Evolutionary conservation across 2,329 filamentous ascomycete species (phyloP), one percentile per base, ranked within the genome.

Genomic region (Nemania sp.): DNA sequence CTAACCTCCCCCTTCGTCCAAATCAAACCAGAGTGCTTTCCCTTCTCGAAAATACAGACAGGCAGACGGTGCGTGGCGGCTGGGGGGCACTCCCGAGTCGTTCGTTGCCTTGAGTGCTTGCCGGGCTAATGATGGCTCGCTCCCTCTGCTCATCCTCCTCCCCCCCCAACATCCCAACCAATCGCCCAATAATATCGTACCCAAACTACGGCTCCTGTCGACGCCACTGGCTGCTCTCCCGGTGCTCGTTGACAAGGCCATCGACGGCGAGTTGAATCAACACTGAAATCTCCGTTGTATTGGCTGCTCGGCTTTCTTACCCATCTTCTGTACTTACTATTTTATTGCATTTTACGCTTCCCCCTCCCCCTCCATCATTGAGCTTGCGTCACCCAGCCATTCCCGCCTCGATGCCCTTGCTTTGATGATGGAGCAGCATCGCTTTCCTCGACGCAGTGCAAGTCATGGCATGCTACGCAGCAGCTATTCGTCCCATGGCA

Each of bases 381-480:
- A 62, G 60, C 63, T 69, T 51, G 47, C 38, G 52, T 69, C 20
- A 63, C 63, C 58, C 51, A 41, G 53, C 24, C 47, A 32, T 45
- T 68, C 58, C 22, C 58, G 32, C 58, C 22, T 61, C 38, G 51
- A 32, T 26, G 24, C 65, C 27, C 63, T 58, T 70, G 60, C 63
- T 60, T 68, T 29, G 18, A 71, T 68, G 67, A 76, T 75, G 74
- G 75, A 78, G 64, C 74, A 73, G 20, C 70, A 75, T 69, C 76
- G 72, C n/a, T 54, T 75, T 35, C 77, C 77, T 22, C 73, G 73
- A 22, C 77, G 77, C 35, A 77, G 76, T 70, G 73, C 74, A 35
- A 79, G 77, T 61, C 76, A 78, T 70, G 77, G 76, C 57, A 76
- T 74, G 29, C 74, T 78, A 45, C 73, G 66, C 65, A 76, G 74